Conservation (phyloP, 1,139 yeast genomes). For the Lodderomyces orthopsilosis region DNA sequence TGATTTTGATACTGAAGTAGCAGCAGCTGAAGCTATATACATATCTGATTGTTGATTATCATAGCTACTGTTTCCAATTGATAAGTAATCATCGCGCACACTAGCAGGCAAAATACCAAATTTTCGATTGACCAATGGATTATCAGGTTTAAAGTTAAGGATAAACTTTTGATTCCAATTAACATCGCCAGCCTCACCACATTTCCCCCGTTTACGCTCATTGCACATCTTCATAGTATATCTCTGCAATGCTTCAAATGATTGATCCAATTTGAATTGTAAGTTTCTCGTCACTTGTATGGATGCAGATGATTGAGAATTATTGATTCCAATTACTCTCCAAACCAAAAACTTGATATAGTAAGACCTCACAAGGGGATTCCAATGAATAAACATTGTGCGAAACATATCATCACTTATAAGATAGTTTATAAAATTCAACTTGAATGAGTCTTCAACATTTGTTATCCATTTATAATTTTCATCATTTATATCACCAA, state of each 20-base stretch:
- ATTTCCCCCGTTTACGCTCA: background rate
- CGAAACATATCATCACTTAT: slow-evolving; percentile 49
- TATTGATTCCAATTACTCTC: slow-evolving; percentile 56
- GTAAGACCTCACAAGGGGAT: slow-evolving; percentile 69
- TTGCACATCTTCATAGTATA: slow-evolving; percentile 15
- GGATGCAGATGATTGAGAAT: slow-evolving; percentile 35
- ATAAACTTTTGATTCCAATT: slow-evolving; percentile 10
- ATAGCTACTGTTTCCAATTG: slow-evolving; percentile 15
- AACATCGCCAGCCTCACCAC: background rate
- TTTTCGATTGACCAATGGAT: slow-evolving; percentile 52
- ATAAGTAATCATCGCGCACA: slow-evolving; percentile 25
- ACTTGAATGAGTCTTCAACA: slow-evolving; percentile 38
- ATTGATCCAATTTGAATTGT: slow-evolving; percentile 27
- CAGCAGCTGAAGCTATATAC: slow-evolving; percentile 10
- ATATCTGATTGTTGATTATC: slow-evolving; percentile 3
- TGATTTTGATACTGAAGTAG: slow-evolving; percentile 17
- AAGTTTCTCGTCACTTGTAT: slow-evolving; percentile 31
- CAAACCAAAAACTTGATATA: slow-evolving; percentile 67
- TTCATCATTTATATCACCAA: background rate
- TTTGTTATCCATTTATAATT: slow-evolving; percentile 32
- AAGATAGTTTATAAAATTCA: slow-evolving; percentile 54
- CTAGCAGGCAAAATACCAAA: slow-evolving; percentile 42
- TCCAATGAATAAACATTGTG: slow-evolving; percentile 71
- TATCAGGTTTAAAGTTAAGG: slow-evolving; percentile 40
- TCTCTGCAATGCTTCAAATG: slow-evolving; percentile 19